Percentiles rank a stretch among this genome's conserved stretches.
Conservation (phyloP, 2,329 filamentous ascomycete genomes). For the Talaromyces atroroseus region DNA sequence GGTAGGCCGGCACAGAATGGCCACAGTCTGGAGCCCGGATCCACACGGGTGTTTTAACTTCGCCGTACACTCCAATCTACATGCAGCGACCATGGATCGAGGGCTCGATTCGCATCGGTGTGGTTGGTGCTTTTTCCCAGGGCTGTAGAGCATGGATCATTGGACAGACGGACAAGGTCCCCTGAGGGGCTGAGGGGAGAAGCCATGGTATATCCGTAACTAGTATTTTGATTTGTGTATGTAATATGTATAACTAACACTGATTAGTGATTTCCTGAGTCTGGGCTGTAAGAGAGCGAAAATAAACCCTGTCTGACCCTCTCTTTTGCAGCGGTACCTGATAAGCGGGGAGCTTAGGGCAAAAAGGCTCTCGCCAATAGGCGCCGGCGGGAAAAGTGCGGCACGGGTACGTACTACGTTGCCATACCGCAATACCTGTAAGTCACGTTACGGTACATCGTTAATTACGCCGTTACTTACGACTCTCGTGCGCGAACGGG, state of each 20-base stretch:
- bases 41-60: neutral
- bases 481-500: neutral
- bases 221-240: no score
- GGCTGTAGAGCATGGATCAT: neutral
- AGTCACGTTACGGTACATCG: neutral
- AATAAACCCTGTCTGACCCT: neutral
- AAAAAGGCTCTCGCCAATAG: slow-evolving; percentile 1
- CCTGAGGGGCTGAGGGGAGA: slow-evolving; percentile 1
- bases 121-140: neutral
- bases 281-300: neutral
- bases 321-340: slow-evolving; percentile 3
- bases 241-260: no score
- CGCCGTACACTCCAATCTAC: neutral
- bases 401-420: neutral
- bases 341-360: slow-evolving; percentile 3
- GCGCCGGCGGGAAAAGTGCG: neutral
- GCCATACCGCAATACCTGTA: no score
- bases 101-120: neutral
- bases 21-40: slow-evolving; percentile 5
- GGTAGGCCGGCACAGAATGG: neutral
- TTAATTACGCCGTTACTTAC: neutral
- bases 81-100: neutral
- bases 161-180: neutral
- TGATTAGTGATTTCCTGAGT: neutral
- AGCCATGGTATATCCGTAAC: neutral